Percentiles rank a stretch among this genome's conserved stretches.
These are phyloP conservation scores for Aquanectria penicillioides DNA, from an alignment of 2,329 filamentous ascomycete genomes.

Conservation along the genomic window DNA sequence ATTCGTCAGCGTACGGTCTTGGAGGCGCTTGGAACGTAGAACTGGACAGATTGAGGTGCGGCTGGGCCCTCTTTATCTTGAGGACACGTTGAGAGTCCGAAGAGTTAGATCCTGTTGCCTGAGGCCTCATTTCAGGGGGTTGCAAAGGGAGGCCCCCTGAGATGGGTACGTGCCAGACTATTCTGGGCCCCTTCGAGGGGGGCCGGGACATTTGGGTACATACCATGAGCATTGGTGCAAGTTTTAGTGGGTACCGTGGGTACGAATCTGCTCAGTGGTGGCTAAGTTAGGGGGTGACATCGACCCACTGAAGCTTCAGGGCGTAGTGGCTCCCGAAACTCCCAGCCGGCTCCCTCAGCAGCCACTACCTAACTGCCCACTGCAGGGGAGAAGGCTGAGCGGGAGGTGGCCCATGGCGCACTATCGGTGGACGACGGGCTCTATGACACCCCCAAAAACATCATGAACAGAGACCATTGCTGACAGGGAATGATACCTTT, in stretches of 20 bases:
- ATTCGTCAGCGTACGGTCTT: slow-evolving; percentile 26
- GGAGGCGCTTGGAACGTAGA: slow-evolving; percentile 24
- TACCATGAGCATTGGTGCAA: slow-evolving; percentile 1
- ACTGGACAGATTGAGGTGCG: slow-evolving; percentile 28
- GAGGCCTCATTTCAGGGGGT: slow-evolving; percentile 40
- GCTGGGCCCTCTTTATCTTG: slow-evolving; percentile 48
- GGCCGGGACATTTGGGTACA: slow-evolving; percentile 10
- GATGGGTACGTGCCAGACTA: slow-evolving; percentile 3
- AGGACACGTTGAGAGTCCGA: slow-evolving; percentile 45
- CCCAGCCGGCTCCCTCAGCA: slow-evolving; percentile 1
- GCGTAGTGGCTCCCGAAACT: slow-evolving; percentile 14
- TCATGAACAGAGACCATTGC: neutral
- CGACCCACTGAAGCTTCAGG: slow-evolving; percentile 24
- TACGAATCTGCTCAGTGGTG: slow-evolving; percentile 9
- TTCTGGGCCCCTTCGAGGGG: slow-evolving; percentile 6
- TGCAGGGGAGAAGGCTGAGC: slow-evolving; percentile 21
- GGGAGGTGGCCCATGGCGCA: slow-evolving; percentile 1
- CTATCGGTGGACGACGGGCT: too few relatives aligned
- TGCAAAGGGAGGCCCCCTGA: slow-evolving; percentile 12
- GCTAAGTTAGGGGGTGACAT: slow-evolving; percentile 20
- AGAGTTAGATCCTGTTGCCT: slow-evolving; percentile 37
- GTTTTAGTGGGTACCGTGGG: slow-evolving; percentile 12
- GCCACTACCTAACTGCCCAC: neutral
- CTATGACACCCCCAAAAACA: too few relatives aligned
- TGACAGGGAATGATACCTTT: neutral